These are phyloP conservation scores for Talaromyces liani DNA, from an alignment of 495 filamentous ascomycete genomes.

Conservation along the genomic window DNA sequence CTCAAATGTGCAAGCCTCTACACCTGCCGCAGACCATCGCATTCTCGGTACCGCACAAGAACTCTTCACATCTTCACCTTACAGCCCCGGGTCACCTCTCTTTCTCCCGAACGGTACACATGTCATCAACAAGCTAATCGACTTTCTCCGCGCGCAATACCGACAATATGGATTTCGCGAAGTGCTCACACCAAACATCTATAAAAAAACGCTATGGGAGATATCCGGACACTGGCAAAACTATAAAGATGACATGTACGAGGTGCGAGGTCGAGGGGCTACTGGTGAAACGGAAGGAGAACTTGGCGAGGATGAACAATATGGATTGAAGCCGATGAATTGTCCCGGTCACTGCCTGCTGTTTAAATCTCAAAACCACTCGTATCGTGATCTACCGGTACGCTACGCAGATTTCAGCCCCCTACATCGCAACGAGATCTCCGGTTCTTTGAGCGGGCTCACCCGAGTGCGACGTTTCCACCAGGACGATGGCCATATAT, in stretches of 20 bases:
- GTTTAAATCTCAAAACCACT: slow-evolving; percentile 63
- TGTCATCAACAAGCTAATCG: slow-evolving; percentile 78
- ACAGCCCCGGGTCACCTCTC: slow-evolving; percentile 82
- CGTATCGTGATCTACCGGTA: slow-evolving; percentile 77
- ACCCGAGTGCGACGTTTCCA: slow-evolving; percentile 90
- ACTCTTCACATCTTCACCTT: slow-evolving; percentile 69
- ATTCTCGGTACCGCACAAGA: slow-evolving; percentile 61
- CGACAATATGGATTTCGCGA: slow-evolving; percentile 82
- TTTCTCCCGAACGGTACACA: slow-evolving; percentile 81
- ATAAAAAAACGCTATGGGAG: slow-evolving; percentile 86
- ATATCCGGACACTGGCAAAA: slow-evolving; percentile 88
- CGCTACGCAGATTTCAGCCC: slow-evolving; percentile 92
- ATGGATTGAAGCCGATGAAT: slow-evolving; percentile 95
- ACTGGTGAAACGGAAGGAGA: slow-evolving; percentile 37
- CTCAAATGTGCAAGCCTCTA: slow-evolving; percentile 13
- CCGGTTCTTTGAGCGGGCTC: slow-evolving; percentile 76
- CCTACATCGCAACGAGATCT: slow-evolving; percentile 84
- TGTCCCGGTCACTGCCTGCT: slow-evolving; percentile 92
- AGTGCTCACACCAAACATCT: slow-evolving; percentile 88
- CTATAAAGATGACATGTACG: slow-evolving; percentile 93
- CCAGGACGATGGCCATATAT: slow-evolving; percentile 94
- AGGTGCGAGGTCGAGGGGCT: slow-evolving; percentile 61
- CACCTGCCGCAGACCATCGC: slow-evolving; percentile 55
- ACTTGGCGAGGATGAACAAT: slow-evolving; percentile 62
- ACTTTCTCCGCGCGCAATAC: slow-evolving; percentile 84